Conservation (phyloP, 1,284 basidiomycete genomes). For the Cryptococcus maquisensis region DNA sequence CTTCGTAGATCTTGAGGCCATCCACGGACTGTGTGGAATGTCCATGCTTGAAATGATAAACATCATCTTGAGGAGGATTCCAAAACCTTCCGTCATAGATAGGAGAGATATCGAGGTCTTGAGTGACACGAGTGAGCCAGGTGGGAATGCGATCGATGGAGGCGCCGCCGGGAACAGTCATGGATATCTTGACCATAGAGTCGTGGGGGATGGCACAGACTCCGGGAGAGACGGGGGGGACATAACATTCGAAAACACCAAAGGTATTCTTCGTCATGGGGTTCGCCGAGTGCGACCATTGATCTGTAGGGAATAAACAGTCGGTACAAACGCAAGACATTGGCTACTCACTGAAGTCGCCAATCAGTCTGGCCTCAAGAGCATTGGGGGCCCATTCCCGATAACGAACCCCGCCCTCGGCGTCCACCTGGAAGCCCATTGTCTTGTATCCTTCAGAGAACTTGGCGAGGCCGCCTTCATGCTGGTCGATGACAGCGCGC, state of each 20-base stretch:
- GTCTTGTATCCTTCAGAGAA: constrained; percentile 84
- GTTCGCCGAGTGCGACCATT: constrained; percentile 79
- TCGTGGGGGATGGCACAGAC: constrained; percentile 86
- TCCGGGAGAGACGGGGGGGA: constrained; percentile 68
- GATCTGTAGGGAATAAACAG: constrained; percentile 55
- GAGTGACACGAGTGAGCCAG: constrained; percentile 93
- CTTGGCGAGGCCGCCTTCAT: constrained; percentile 82
- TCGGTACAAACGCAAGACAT: neutral
- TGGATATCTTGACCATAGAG: constrained; percentile 90
- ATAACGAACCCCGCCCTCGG: constrained; percentile 71
- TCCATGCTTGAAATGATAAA: constrained; percentile 76
- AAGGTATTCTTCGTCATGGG: constrained; percentile 81
- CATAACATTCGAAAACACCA: constrained; percentile 84
- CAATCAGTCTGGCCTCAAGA: constrained; percentile 74
- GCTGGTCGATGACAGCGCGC: constrained; percentile 65
- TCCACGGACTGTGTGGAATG: constrained; percentile 42
- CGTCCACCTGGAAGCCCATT: constrained; percentile 74
- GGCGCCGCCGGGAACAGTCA: constrained; percentile 69
- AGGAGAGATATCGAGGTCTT: constrained; percentile 83
- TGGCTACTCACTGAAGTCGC: constrained; percentile 82
- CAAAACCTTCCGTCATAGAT: constrained; percentile 97
- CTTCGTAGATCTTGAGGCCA: constrained; percentile 87
- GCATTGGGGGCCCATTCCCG: constrained; percentile 96
- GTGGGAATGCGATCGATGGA: constrained; percentile 86
- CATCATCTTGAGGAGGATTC: constrained; percentile 74